Percentiles rank a stretch among this genome's conserved stretches.
These are phyloP conservation scores for Cladophialophora immunda DNA, from an alignment of 2,329 filamentous ascomycete genomes.

Conservation along the genomic window DNA sequence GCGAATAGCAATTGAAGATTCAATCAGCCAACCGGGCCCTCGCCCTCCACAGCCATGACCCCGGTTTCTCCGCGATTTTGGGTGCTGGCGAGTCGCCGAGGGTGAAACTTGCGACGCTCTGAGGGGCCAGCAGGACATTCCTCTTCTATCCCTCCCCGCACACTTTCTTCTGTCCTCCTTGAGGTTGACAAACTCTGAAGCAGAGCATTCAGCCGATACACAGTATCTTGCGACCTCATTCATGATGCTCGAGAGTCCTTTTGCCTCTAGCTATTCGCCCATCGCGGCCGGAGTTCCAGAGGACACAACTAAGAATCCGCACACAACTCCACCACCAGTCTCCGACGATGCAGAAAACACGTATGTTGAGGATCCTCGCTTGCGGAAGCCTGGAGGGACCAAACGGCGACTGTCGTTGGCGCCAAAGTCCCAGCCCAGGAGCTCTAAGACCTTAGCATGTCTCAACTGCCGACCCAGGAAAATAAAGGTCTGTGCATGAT, in stretches of 20 bases:
- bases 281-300: background rate
- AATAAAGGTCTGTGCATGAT: constrained; percentile 19
- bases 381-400: background rate
- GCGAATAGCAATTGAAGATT: background rate
- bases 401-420: constrained; percentile 1
- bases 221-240: background rate
- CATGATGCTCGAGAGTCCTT: background rate
- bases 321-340: background rate
- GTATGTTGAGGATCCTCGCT: background rate
- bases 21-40: background rate
- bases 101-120: background rate
- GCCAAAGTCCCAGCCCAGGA: constrained; percentile 4
- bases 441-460: constrained; percentile 19
- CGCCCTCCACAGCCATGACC: background rate
- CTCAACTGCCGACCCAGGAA: constrained; percentile 25
- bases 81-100: background rate
- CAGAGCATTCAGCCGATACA: background rate
- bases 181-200: background rate
- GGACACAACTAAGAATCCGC: background rate
- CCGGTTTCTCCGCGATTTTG: constrained; percentile 3
- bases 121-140: background rate
- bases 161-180: background rate
- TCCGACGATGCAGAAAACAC: background rate
- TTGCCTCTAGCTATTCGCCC: background rate
- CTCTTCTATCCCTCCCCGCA: background rate